phyloP scores from a whole-genome alignment of 2,329 filamentous ascomycete genomes.

The Trichoderma endophyticum region DNA sequence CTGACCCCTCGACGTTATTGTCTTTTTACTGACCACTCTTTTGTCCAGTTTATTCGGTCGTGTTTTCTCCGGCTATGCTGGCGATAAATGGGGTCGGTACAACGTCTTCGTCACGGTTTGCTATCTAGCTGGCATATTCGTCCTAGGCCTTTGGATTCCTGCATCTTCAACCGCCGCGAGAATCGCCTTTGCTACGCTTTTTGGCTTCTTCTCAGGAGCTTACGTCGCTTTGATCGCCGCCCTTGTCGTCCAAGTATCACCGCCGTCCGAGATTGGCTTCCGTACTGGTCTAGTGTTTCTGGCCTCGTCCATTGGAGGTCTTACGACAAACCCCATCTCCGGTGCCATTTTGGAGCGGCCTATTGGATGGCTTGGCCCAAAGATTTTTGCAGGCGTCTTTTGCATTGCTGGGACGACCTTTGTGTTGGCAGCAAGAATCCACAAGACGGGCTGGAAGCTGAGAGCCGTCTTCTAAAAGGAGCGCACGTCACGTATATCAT shows the following conservation, averaged over 20 bases:
- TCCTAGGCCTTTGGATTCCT: conserved; percentile 39
- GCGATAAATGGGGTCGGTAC: conserved; percentile 28
- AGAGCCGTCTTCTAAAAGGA: conserved; percentile 26
- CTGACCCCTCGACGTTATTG: not conserved
- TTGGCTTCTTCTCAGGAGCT: conserved; percentile 37
- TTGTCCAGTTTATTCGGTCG: conserved; percentile 25
- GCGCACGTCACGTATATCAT: not conserved
- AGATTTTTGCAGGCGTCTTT: conserved; percentile 37
- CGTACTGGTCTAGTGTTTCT: conserved; percentile 44
- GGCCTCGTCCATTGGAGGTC: conserved; percentile 52
- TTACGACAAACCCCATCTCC: conserved; percentile 56
- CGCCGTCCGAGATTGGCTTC: conserved; percentile 38
- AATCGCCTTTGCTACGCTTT: conserved; percentile 33
- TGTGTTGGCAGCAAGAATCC: conserved; percentile 26
- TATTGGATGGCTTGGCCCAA: conserved; percentile 34
- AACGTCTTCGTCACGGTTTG: conserved; percentile 42
- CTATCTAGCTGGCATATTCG: conserved; percentile 33
- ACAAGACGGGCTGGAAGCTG: conserved; percentile 28
- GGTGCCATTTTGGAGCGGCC: conserved; percentile 40
- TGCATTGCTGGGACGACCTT: conserved; percentile 31
- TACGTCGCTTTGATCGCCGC: conserved; percentile 32
- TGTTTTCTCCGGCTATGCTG: conserved; percentile 23
- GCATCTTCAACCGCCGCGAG: conserved; percentile 26
- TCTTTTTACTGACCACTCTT: not conserved
- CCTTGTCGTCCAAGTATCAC: conserved; percentile 48